Evolutionary conservation across 306 rosid species (phyloP).

Genomic region (Luffa acutangula): DNA sequence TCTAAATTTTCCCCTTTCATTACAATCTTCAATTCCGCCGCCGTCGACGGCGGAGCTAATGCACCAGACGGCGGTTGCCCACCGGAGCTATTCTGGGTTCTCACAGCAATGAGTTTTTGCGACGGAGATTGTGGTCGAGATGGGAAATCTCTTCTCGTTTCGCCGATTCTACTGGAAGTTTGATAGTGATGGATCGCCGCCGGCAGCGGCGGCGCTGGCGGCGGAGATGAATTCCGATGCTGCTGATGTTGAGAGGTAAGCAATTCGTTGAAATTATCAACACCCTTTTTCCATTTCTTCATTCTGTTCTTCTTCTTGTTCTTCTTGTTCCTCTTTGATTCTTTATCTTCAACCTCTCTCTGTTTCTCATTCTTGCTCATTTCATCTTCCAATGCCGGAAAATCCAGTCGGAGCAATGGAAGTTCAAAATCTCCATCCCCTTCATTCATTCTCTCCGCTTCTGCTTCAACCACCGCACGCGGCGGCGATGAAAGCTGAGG

Average conservation of each 20-base stretch:
- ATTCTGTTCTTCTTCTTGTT: slow-evolving; percentile 51
- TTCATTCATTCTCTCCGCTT: neutral
- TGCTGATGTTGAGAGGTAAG: slow-evolving; percentile 12
- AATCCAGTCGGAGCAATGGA: neutral
- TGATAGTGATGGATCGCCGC: slow-evolving; percentile 32
- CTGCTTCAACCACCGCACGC: neutral
- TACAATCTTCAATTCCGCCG: slow-evolving; percentile 34
- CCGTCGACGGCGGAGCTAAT: slow-evolving; percentile 50
- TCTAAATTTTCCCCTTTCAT: slow-evolving; percentile 59
- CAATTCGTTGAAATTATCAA: slow-evolving; percentile 39
- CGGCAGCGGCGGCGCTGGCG: slow-evolving; percentile 7
- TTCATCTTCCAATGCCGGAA: slow-evolving; percentile 19
- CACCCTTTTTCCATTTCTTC: slow-evolving; percentile 42
- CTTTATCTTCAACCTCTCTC: slow-evolving; percentile 37
- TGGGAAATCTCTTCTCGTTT: slow-evolving; percentile 20
- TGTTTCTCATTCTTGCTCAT: slow-evolving; percentile 26
- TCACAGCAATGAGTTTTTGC: neutral
- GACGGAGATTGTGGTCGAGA: neutral
- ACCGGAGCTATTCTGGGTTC: slow-evolving; percentile 19
- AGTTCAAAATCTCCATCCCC: neutral
- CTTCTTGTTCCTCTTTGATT: slow-evolving; percentile 47
- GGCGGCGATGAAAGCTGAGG: neutral
- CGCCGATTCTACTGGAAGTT: slow-evolving; percentile 35
- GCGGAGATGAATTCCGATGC: slow-evolving; percentile 9
- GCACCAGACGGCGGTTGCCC: slow-evolving; percentile 37